Conservation (phyloP, 208 protist genomes). For the Wallacemonas sp. region DNA sequence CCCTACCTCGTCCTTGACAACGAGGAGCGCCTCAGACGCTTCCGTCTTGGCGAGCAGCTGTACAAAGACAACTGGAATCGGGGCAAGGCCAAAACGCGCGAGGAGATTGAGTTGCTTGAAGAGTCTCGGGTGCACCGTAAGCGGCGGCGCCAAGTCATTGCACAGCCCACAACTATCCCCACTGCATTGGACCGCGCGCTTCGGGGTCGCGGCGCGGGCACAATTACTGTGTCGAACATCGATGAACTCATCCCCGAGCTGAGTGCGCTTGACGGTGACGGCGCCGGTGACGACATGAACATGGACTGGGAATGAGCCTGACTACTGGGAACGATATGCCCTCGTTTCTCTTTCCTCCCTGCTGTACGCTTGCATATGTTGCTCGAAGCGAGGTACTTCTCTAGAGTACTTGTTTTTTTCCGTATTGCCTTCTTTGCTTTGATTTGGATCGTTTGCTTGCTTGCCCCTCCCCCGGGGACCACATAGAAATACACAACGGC, state of each 20-base stretch:
- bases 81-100: slow-evolving; percentile 60
- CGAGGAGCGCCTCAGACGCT: slow-evolving; percentile 78
- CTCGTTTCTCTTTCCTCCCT: slow-evolving; percentile 8
- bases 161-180: slow-evolving; percentile 43
- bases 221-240: slow-evolving; percentile 74
- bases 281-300: slow-evolving; percentile 33
- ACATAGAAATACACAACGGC: too few species aligned
- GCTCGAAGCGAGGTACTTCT: too few species aligned
- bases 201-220: slow-evolving; percentile 53
- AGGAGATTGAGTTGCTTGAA: slow-evolving; percentile 70
- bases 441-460: too few species aligned
- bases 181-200: slow-evolving; percentile 70
- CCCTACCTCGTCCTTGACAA: slow-evolving; percentile 82
- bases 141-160: slow-evolving; percentile 44
- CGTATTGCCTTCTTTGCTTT: too few species aligned
- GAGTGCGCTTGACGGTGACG: slow-evolving; percentile 32
- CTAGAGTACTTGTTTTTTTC: too few species aligned
- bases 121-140: slow-evolving; percentile 40
- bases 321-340: too few species aligned
- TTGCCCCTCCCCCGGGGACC: too few species aligned
- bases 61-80: slow-evolving; percentile 75
- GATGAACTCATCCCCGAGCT: slow-evolving; percentile 79
- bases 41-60: slow-evolving; percentile 61
- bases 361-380: not conserved
- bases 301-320: slow-evolving; percentile 53